phyloP scores from a whole-genome alignment of 495 filamentous ascomycete species.

The Xylaria sp. region DNA sequence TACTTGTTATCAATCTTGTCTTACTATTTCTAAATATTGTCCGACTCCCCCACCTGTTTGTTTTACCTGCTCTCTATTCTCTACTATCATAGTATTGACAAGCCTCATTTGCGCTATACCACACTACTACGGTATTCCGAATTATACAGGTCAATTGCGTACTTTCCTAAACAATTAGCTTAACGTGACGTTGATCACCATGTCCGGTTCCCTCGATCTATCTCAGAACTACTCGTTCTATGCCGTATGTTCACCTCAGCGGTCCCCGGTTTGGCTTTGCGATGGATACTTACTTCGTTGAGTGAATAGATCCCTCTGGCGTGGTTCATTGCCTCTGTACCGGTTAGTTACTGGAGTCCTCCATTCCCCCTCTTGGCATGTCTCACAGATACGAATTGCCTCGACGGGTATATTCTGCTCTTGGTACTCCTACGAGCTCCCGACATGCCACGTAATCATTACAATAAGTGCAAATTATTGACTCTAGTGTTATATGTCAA shows the following conservation, averaged over 20 bases:
- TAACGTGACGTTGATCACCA: constrained; percentile 30
- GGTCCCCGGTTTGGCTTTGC: not conserved
- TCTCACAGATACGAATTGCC: too few species aligned
- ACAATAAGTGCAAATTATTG: too few species aligned
- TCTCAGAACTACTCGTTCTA: constrained; percentile 52
- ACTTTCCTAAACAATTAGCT: not conserved
- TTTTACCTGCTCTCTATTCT: not conserved
- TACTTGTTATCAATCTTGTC: not conserved
- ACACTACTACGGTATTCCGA: not conserved
- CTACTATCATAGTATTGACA: not conserved
- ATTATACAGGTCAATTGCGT: not conserved
- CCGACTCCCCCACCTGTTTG: not conserved
- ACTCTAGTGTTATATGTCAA: too few species aligned
- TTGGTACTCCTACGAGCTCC: too few species aligned
- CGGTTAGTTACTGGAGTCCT: constrained; percentile 24
- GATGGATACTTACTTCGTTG: not conserved
- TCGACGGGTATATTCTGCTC: too few species aligned
- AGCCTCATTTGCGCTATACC: not conserved
- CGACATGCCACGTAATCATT: too few species aligned
- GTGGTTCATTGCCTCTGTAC: constrained; percentile 45
- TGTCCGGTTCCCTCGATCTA: constrained; percentile 46
- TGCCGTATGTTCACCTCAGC: constrained; percentile 37
- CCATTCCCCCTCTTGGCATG: too few species aligned
- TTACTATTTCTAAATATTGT: not conserved
- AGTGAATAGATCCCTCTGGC: constrained; percentile 51